Evolutionary conservation across 169 alveolate species (phyloP), one percentile per base, ranked within the genome.

Genomic region (Perkinsus olseni): DNA sequence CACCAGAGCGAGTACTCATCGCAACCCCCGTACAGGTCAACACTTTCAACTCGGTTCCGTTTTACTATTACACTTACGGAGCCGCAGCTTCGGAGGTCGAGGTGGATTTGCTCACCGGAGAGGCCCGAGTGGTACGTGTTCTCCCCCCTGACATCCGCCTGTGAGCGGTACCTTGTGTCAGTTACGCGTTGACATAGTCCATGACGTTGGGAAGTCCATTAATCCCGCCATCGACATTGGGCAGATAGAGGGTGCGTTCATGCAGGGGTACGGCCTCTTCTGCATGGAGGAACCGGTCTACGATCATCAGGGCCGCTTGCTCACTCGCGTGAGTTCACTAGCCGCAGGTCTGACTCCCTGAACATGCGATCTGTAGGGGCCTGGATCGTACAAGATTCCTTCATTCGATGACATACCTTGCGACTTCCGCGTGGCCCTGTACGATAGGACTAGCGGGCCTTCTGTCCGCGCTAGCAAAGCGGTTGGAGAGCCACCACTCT

Each of bases 191-290:
- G 95, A 94, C 92, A 39, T 94, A 28, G 36, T 92, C n/a, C 92
- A 91, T 48, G 95, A 94, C 24, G 94, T 94, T 6, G 95, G 95
- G 82, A 38, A 40, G 92, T 92, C 93, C 74, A 20, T 94, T 38
- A 92, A 91, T n/a, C 94, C 95, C 4, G 93, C 92, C 48, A 92
- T 94, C 37, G 95, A 94, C 91, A 92, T 94, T 38, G 95, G 95
- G 0, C 95, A 94, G 92, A 74, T 94, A 36, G 95, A 94, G 82
- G 95, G 95, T 37, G 95, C 95, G 36, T 94, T 94, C 74, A 74
- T 92, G 38, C 95, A 94, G 92, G 95, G 95, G 45, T 39, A 92
- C 48, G 95, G 95, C 40, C 91, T 92, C 93, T 92, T 92, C 31
- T 74, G 74, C 11, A 24, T 91, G 37, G 95, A 94, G 93, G 94